A percentile compares a stretch with the other conserved stretches of the same genome.
These are phyloP conservation scores for Lotus japonicus DNA, from an alignment of 306 rosid species.

Conservation along the genomic window DNA sequence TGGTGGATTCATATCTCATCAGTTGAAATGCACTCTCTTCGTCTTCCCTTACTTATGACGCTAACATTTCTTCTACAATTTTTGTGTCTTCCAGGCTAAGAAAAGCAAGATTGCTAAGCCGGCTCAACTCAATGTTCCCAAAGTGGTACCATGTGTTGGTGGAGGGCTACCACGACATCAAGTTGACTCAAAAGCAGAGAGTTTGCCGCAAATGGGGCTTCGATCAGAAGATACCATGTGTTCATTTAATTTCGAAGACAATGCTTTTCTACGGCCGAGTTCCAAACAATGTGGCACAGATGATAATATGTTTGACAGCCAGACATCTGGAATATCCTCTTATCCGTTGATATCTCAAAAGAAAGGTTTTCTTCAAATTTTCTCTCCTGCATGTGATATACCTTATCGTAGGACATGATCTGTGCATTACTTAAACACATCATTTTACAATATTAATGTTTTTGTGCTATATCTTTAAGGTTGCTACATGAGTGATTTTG, in stretches of 20 bases:
- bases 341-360: constrained; percentile 29
- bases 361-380: constrained; percentile 41
- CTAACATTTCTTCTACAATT: constrained; percentile 1
- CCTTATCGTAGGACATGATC: neutral
- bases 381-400: neutral
- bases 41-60: neutral
- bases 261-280: constrained; percentile 12
- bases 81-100: constrained; percentile 44
- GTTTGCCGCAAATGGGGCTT: constrained; percentile 9
- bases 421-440: constrained; percentile 6
- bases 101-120: constrained; percentile 35
- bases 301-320: constrained; percentile 36
- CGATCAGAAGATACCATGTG: constrained; percentile 33
- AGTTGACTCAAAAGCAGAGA: neutral
- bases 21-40: neutral
- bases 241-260: constrained; percentile 19
- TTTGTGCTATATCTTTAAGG: neutral
- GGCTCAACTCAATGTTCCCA: constrained; percentile 29
- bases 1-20: constrained; percentile 1
- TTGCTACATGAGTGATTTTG: too few species aligned
- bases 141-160: constrained; percentile 29
- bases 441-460: neutral
- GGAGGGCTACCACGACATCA: neutral
- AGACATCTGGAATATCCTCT: constrained; percentile 38
- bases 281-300: constrained; percentile 21